phyloP scores from a whole-genome alignment of 441 rosid species.

The Isatis lusitanica region DNA sequence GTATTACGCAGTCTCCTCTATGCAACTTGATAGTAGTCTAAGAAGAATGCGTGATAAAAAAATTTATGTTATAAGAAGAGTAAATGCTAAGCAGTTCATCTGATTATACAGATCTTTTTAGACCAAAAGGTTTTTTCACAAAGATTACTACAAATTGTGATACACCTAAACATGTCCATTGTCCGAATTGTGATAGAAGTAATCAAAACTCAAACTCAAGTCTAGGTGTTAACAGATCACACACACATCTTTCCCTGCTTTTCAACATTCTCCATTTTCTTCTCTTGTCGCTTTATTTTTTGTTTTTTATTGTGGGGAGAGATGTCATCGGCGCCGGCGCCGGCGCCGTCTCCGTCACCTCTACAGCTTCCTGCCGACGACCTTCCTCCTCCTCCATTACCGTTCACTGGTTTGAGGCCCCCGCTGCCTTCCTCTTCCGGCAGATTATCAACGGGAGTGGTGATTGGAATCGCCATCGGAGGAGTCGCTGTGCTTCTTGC shows the following conservation, averaged over 20 bases:
- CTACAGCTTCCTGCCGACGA: slow-evolving; percentile 9
- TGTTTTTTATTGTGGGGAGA: background rate
- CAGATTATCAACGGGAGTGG: slow-evolving; percentile 43
- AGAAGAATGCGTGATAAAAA: too few species aligned
- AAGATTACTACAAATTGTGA: too few species aligned
- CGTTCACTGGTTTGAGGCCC: too few species aligned
- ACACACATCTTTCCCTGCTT: background rate
- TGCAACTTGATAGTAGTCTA: too few species aligned
- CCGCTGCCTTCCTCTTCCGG: background rate
- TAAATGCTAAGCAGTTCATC: too few species aligned
- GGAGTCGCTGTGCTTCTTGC: slow-evolving; percentile 55
- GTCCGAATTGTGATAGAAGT: background rate
- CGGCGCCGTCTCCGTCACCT: slow-evolving; percentile 36
- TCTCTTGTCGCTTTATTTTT: background rate
- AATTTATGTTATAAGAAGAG: too few species aligned
- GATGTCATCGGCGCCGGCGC: slow-evolving; percentile 38
- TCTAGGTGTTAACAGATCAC: background rate
- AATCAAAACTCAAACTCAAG: slow-evolving; percentile 12
- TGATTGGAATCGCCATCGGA: slow-evolving; percentile 64
- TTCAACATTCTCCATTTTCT: background rate
- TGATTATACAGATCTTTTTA: too few species aligned
- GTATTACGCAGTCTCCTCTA: too few species aligned
- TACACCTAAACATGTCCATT: background rate
- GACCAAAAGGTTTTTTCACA: too few species aligned
- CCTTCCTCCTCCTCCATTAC: slow-evolving; percentile 33